Evolutionary conservation across 108 stramenopile species (phyloP).

Genomic region (Skeletonema marinoi): DNA sequence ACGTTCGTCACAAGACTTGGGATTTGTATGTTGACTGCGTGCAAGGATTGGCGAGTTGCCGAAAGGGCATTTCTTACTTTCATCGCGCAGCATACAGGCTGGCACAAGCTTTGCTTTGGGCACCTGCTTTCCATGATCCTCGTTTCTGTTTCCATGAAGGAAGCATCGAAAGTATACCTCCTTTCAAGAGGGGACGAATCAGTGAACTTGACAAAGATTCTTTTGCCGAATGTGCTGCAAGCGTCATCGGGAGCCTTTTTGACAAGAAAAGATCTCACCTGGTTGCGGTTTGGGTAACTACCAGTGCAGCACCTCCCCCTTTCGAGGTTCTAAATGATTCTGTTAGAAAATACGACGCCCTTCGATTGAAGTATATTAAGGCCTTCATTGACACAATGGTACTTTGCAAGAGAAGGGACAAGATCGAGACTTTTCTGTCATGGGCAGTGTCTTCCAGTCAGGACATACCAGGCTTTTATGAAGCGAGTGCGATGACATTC

Average conservation of each 20-base stretch:
- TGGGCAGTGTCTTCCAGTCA: slow-evolving; percentile 51
- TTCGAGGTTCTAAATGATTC: slow-evolving; percentile 78
- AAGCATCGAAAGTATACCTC: slow-evolving; percentile 54
- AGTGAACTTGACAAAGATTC: slow-evolving; percentile 53
- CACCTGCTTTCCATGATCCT: slow-evolving; percentile 72
- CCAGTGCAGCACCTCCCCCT: slow-evolving; percentile 59
- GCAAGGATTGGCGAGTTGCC: slow-evolving; percentile 59
- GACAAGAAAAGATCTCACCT: slow-evolving; percentile 79
- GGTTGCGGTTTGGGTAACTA: slow-evolving; percentile 86
- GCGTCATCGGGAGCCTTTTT: slow-evolving; percentile 63
- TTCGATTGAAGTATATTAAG: slow-evolving; percentile 78
- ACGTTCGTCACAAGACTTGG: slow-evolving; percentile 63
- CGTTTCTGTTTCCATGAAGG: slow-evolving; percentile 17
- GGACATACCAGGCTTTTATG: slow-evolving; percentile 74
- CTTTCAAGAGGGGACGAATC: slow-evolving; percentile 48
- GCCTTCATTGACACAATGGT: slow-evolving; percentile 69
- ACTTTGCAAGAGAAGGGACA: slow-evolving; percentile 44
- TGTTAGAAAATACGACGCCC: slow-evolving; percentile 78
- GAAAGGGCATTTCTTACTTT: slow-evolving; percentile 65
- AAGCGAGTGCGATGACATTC: slow-evolving; percentile 59
- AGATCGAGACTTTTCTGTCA: slow-evolving; percentile 65
- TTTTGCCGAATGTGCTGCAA: slow-evolving; percentile 57
- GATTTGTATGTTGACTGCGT: slow-evolving; percentile 71
- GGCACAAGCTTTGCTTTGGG: slow-evolving; percentile 83
- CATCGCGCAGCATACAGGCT: slow-evolving; percentile 85